Base-by-base conservation (phyloP, 208 protist genomes). In the Leishmania lainsoni region DNA sequence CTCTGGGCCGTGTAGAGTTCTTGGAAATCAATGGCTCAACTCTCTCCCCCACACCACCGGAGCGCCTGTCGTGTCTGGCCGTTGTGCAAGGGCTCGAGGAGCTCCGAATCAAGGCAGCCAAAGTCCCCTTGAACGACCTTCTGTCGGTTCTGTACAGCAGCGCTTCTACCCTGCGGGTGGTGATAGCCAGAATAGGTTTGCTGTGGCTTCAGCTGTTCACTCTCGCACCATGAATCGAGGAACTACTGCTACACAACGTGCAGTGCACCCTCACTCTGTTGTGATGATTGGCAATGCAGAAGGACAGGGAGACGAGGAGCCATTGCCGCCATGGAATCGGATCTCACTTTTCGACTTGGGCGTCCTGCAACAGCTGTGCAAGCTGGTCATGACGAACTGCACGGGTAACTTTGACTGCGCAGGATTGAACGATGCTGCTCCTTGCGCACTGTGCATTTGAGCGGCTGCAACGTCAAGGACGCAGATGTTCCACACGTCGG, bases 171-270 rank as follows among this genome's bases (percentile, higher is more conserved):
- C 71, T 86, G 6, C 72, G 66, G 22, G 51, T 54, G 12, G 72
- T 86, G n/a, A n/a, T 86, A 3, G 56, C 76, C 9, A 42, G 71
- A 14, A 52, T 83, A 9, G 35, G 69, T 17, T 48, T 89, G 58
- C 82, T 76, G 14, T 78, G 72, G 5, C 69, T 89, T 42, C 80
- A 89, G 58, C 56, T 86, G 49, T 77, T 89, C 32, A 76, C 75
- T 6, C 69, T 84, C 58, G 75, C 76, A 20, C 80, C 86, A 2
- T 22, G 66, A 17, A 74, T 84, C 5, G 51, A 69, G 52, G 83
- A 87, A 42, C 12, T 89, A 69, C 71, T 83, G 74, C 65, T 86
- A n/a, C 77, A 73, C 35, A 76, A 75, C 35, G 80, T 84, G 69
- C 80, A 58, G 66, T 84, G 22, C 58, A 80, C 52, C 80, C 80